Evolutionary conservation across 1,284 basidiomycete genomes (phyloP), one percentile per base, ranked within the genome.

Genomic region (Hymenochaete sp.): DNA sequence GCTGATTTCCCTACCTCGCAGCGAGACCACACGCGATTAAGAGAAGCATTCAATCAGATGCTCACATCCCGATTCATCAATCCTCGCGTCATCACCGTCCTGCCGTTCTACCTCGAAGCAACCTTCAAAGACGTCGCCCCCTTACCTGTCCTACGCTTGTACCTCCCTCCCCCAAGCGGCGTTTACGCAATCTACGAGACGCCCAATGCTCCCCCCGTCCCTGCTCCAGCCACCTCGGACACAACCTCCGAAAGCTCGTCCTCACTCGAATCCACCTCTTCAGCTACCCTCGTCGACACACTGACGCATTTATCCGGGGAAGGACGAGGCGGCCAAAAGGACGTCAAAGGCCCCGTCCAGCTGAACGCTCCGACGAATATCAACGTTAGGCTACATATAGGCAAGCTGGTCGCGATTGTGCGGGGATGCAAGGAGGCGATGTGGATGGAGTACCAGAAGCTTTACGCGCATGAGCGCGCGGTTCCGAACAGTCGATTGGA

Each of bases 31-130:
- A 65, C 72, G 11, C 68, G 68, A 49, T 66, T 86, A 26, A 70
- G 72, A 55, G 62, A 65, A 3, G 73, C 81, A 3, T 86, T 83
- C 79, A 73, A 78, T 41, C 69, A 72, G 33, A 82, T 86, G 80
- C 69, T 86, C 25, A 62, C 68, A 33, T 62, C 61, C 18, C 67
- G 75, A 19, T 82, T 80, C 55, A 64, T 86, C 31, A 64, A 76
- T 1, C 60, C 72, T 7, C 72, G 72, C 29, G 59, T 77, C 6
- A 63, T 76, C 39, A 71, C 77, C 14, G 70, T 83, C 42, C 66
- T 86, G 43, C 80, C 80, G 0, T 79, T 84, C 53, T 81, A 84
- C 55, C 67, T 86, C 31, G 73, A 73, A 0, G 68, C 71, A 26
- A 67, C 70, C 39, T 86, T 85, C 52, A 55, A 61, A 5, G 71